Conservation (phyloP, 495 filamentous ascomycete species). For the Tetracladium setigerum region DNA sequence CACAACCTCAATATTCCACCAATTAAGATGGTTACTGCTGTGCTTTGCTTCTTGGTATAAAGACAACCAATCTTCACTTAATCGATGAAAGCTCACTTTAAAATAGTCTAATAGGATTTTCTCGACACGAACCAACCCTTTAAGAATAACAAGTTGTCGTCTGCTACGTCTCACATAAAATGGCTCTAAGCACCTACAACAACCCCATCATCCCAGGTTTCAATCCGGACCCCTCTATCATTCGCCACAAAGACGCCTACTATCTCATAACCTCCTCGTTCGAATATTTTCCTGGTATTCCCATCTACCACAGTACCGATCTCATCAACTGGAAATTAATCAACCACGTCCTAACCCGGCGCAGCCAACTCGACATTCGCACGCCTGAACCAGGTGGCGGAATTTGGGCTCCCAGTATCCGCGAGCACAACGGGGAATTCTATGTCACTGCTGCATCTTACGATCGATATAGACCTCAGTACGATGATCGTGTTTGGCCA, state of each 20-base stretch:
- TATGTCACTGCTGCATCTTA: slow-evolving; percentile 37
- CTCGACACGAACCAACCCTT: no score
- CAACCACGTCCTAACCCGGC: slow-evolving; percentile 49
- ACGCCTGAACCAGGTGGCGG: slow-evolving; percentile 41
- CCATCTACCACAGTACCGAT: slow-evolving; percentile 40
- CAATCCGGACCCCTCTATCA: slow-evolving; percentile 54
- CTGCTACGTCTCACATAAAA: no score
- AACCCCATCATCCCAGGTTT: slow-evolving; percentile 59
- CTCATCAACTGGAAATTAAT: slow-evolving; percentile 39
- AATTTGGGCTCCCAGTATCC: slow-evolving; percentile 38
- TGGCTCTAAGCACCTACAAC: not conserved
- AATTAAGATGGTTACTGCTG: no score
- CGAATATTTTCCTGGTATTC: slow-evolving; percentile 39
- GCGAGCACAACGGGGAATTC: slow-evolving; percentile 24
- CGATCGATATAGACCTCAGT: slow-evolving; percentile 33
- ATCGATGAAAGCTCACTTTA: no score
- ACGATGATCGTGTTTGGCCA: slow-evolving; percentile 35
- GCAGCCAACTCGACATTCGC: slow-evolving; percentile 55
- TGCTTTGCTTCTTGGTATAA: no score
- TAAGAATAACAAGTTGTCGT: no score
- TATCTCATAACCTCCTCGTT: slow-evolving; percentile 41
- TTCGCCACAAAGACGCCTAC: slow-evolving; percentile 42
- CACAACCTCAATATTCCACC: no score
- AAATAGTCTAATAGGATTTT: no score
- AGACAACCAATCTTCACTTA: no score